A percentile compares a stretch with the other conserved stretches of the same genome.
Conservation (phyloP, 306 rosid species). For the Quercus mongolica region DNA sequence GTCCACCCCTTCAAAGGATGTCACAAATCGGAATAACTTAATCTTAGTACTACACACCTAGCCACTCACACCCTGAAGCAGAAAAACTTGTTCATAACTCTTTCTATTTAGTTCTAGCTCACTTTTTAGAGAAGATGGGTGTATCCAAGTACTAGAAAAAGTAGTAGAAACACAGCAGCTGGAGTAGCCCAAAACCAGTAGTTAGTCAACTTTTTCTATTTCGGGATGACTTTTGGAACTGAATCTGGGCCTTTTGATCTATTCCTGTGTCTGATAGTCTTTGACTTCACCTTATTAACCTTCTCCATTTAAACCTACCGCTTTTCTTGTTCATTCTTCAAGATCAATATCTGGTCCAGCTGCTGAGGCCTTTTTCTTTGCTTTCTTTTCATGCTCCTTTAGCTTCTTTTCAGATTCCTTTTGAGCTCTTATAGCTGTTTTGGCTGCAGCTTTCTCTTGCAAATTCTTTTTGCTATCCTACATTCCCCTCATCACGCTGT, state of each 20-base stretch:
- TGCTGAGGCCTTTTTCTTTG: slow-evolving; percentile 64
- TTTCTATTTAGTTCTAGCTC: slow-evolving; percentile 24
- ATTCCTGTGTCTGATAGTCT: slow-evolving; percentile 38
- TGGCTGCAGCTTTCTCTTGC: slow-evolving; percentile 80
- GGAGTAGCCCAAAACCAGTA: slow-evolving; percentile 66
- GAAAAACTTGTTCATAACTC: slow-evolving; percentile 36
- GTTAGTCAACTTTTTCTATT: slow-evolving; percentile 61
- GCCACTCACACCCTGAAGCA: slow-evolving; percentile 9
- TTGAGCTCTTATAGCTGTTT: slow-evolving; percentile 64
- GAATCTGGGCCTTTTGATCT: slow-evolving; percentile 52
- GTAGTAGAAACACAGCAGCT: slow-evolving; percentile 47
- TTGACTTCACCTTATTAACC: slow-evolving; percentile 43
- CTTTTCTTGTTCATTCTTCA: slow-evolving; percentile 54
- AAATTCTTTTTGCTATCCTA: slow-evolving; percentile 86
- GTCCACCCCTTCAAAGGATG: slow-evolving; percentile 49
- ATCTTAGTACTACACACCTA: slow-evolving; percentile 32
- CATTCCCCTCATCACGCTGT: slow-evolving; percentile 70
- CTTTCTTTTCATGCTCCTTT: slow-evolving; percentile 87
- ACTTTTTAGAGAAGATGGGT: slow-evolving; percentile 44
- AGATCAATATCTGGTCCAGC: slow-evolving; percentile 27
- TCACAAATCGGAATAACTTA: slow-evolving; percentile 47
- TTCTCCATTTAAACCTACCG: neutral
- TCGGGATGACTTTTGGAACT: slow-evolving; percentile 51
- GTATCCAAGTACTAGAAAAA: slow-evolving; percentile 54
- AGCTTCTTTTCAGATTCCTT: slow-evolving; percentile 90